Base-by-base conservation (phyloP, 2,329 filamentous ascomycete species). In the Botrytis tulipae region DNA sequence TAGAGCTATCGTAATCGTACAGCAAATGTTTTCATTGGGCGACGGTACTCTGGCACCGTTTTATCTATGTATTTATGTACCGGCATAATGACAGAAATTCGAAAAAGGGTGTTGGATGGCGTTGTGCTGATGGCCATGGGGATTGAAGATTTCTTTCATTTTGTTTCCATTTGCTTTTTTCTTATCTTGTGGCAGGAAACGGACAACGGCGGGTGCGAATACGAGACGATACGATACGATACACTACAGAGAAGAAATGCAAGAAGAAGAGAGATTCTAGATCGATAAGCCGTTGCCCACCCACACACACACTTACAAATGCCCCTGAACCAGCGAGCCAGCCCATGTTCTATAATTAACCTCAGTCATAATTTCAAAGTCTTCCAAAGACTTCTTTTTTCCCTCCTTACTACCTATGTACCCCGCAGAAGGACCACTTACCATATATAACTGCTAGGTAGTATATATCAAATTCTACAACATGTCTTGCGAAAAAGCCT, bases 241-340 rank as follows among this genome's bases (percentile, higher is more conserved):
- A n/a, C 48, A 22, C n/a, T 6, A 51, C 22, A 35, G 9, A 10
- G 44, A 48, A 48, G 42, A 48, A 48, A 46, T 32, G n/a, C 20
- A 35, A 66, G 42, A 35, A 35, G 40, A 66, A 25, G 7, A 44
- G 18, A 42, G 61, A 14, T 65, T 65, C 62, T 65, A 65, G 62
- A 65, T 46, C 40, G n/a, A 65, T 46, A 25, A 46, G 44, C n/a
- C 60, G 60, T 62, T 62, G 60, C 60, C 37, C 25, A 62, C 9
- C 46, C 46, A 48, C 48, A 54, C 48, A 54, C 48, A 54, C 22
- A 61, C 59, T 61, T n/a, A 40, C 61, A 44, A 12, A 18, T 65
- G 62, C 62, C 62, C 62, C 62, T 65, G 62, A 65, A 9, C n/a
- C 25, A 42, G 40, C 61, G 62, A 65, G 14, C n/a, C 25, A 42